These are phyloP conservation scores for Zizania palustris DNA, from an alignment of 202 grass and related monocot species.

Conservation along the genomic window DNA sequence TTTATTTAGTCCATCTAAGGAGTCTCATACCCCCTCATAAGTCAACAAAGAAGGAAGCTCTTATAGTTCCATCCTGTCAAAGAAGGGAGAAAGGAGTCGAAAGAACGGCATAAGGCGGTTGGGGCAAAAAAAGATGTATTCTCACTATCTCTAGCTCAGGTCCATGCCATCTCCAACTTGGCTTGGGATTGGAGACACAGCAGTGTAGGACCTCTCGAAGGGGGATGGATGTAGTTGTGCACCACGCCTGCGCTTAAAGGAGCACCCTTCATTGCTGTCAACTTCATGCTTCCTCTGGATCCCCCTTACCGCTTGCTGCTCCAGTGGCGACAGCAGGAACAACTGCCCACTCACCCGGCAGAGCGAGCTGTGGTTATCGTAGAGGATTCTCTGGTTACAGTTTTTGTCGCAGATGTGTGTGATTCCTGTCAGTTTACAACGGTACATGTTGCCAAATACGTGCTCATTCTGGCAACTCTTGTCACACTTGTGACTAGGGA, in stretches of 20 bases:
- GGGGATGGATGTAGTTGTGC: constrained; percentile 74
- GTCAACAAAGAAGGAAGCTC: constrained; percentile 55
- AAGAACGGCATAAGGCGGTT: constrained; percentile 23
- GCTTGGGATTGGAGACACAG: constrained; percentile 73
- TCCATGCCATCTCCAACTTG: constrained; percentile 98
- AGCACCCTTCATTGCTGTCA: constrained; percentile 73
- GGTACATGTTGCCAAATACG: constrained; percentile 94
- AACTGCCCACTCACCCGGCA: constrained; percentile 91
- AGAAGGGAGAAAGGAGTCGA: constrained; percentile 44
- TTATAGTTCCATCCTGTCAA: constrained; percentile 53
- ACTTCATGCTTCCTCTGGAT: constrained; percentile 92
- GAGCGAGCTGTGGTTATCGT: constrained; percentile 91
- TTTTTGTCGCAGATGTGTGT: constrained; percentile 98
- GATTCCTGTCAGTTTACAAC: constrained; percentile 81
- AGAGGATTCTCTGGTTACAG: constrained; percentile 96
- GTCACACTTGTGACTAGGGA: constrained; percentile 94
- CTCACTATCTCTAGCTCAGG: constrained; percentile 82
- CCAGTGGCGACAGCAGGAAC: constrained; percentile 82
- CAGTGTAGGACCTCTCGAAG: constrained; percentile 82
- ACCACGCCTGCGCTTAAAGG: constrained; percentile 86
- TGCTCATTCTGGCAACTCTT: constrained; percentile 92
- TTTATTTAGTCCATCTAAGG: constrained; percentile 57
- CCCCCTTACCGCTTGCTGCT: constrained; percentile 86
- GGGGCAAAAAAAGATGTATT: constrained; percentile 40
- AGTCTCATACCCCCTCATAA: constrained; percentile 60